Percentiles rank a stretch among this genome's conserved stretches.
Conservation (phyloP, 495 filamentous ascomycete genomes). For the Echria macrotheca region DNA sequence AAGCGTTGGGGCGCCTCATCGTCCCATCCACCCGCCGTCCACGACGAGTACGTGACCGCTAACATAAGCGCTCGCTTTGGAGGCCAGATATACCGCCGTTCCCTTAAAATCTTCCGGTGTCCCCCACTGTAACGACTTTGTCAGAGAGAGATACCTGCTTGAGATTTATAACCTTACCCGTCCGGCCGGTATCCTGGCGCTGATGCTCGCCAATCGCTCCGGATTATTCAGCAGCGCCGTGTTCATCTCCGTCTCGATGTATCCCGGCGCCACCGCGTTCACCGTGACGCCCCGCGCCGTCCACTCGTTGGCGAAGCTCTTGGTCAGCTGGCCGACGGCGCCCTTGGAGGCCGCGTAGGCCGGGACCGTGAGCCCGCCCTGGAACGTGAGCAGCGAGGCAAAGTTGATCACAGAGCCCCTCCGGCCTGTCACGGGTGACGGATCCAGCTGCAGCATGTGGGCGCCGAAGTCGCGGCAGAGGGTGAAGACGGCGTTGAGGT, state of each 20-base stretch:
- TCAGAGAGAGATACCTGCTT: too few relatives aligned
- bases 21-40: constrained; percentile 92
- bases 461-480: constrained; percentile 78
- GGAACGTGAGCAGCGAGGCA: constrained; percentile 78
- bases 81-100: constrained; percentile 70
- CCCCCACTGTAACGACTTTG: constrained; percentile 69
- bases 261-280: constrained; percentile 73
- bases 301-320: constrained; percentile 86
- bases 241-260: constrained; percentile 93
- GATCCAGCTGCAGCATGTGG: constrained; percentile 65
- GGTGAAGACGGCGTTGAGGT: constrained; percentile 76
- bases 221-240: constrained; percentile 69
- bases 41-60: constrained; percentile 75
- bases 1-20: constrained; percentile 40
- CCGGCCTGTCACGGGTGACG: constrained; percentile 48
- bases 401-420: constrained; percentile 82
- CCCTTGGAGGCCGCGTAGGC: constrained; percentile 90
- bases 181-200: constrained; percentile 77
- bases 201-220: constrained; percentile 63
- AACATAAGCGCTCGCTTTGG: constrained; percentile 71
- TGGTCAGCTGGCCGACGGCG: constrained; percentile 80
- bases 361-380: constrained; percentile 85
- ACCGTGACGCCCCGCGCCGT: constrained; percentile 69
- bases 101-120: constrained; percentile 87
- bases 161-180: constrained; percentile 38